Evolutionary conservation across 331 rosid species (phyloP).

Genomic region (Quercus tomentella): DNA sequence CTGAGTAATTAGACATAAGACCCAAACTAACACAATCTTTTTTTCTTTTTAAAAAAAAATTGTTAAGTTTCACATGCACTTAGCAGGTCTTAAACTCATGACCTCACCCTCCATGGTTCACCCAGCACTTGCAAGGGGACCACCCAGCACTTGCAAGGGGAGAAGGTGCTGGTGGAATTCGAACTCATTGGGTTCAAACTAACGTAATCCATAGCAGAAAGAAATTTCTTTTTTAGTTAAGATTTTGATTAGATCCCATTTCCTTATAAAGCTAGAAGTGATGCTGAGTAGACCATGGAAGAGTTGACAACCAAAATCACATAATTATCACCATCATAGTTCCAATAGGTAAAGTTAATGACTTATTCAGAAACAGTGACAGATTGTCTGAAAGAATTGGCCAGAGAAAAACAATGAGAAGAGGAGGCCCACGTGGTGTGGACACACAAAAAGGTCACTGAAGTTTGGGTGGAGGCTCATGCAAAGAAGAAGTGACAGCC

Average conservation of each 20-base stretch:
- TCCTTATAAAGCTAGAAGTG: background rate
- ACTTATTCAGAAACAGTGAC: conserved; percentile 5
- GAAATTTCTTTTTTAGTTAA: no score
- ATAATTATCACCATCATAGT: background rate
- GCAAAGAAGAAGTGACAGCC: conserved; percentile 27
- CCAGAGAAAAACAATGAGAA: conserved; percentile 22
- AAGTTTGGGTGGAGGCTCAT: conserved; percentile 27
- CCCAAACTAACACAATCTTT: no score
- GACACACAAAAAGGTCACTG: conserved; percentile 21
- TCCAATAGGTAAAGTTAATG: conserved; percentile 20
- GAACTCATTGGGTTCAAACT: no score
- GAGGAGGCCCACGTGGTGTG: conserved; percentile 29
- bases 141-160: no score
- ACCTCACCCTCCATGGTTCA: no score
- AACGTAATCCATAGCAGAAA: no score
- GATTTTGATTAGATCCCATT: background rate
- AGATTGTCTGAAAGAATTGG: background rate
- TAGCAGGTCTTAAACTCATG: no score
- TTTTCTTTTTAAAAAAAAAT: no score
- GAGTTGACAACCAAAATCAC: background rate
- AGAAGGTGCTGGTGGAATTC: no score
- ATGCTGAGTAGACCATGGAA: background rate
- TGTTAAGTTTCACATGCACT: no score
- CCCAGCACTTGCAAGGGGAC: no score
- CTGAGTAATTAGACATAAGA: no score